Evolutionary conservation across 257 asterid genomes (phyloP).

Genomic region (Solanum peruvianum): DNA sequence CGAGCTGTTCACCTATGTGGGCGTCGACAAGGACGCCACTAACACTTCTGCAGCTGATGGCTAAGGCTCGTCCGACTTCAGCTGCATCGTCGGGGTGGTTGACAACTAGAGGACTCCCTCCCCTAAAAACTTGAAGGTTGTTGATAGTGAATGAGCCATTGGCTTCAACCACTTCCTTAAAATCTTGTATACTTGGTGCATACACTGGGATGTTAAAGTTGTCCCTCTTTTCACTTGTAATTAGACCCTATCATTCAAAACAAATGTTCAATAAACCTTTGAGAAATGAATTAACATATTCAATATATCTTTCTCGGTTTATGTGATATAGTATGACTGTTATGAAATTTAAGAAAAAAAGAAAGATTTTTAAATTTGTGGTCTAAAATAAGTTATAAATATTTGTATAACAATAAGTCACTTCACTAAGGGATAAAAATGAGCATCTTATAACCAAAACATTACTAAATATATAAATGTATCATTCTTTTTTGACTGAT

Average conservation of each 20-base stretch:
- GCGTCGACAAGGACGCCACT: slow-evolving; percentile 87
- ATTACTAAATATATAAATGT: background rate
- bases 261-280: background rate
- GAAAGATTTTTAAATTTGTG: too few relatives aligned
- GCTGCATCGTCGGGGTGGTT: slow-evolving; percentile 56
- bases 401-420: background rate
- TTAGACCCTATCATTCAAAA: slow-evolving; percentile 39
- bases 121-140: slow-evolving; percentile 63
- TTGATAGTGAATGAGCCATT: slow-evolving; percentile 56
- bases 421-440: background rate
- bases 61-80: slow-evolving; percentile 81
- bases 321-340: too few relatives aligned
- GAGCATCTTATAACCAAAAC: background rate
- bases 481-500: background rate
- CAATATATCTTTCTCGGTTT: background rate
- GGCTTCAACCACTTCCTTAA: slow-evolving; percentile 79
- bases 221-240: slow-evolving; percentile 65
- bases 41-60: slow-evolving; percentile 77
- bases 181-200: slow-evolving; percentile 80
- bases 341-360: too few relatives aligned
- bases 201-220: slow-evolving; percentile 79
- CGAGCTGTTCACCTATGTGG: slow-evolving; percentile 65
- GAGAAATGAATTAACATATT: background rate
- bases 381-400: fast-evolving
- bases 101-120: slow-evolving; percentile 94